Evolutionary conservation across 768 basidiomycete species (phyloP), one percentile per base, ranked within the genome.

Genomic region (Exidia glandulosa): DNA sequence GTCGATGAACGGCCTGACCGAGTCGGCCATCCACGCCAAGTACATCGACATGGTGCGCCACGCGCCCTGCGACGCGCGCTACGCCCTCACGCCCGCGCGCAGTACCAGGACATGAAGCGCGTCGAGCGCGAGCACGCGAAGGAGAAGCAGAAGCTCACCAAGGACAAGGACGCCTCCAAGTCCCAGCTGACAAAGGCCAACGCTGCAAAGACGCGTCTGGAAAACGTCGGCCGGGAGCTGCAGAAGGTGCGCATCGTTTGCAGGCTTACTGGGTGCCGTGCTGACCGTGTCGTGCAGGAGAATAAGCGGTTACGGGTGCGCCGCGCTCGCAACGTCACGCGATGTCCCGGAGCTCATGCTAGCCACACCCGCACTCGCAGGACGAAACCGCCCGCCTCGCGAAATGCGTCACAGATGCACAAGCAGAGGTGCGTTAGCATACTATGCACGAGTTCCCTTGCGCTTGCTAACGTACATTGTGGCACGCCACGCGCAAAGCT

Each of bases 131-230:
- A 92, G 68, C 87, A 92, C 67, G 85, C 90, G 41, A 93, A 90
- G 74, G 91, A 93, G 77, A 92, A 89, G 72, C 90, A 93, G 76
- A 93, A 93, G 68, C 77, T 93, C 32, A 77, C 82, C 56, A 93
- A 93, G 74, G 91, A 94, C 77, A 92, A 92, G 75, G 91, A 93
- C 73, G 83, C 88, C 64, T 90, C 90, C 58, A 93, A 92, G 71
- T 77, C 84, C 62, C 89, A 91, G 68, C 74, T 92, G 54, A 90
- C 88, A 7, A 94, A 94, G 71, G 85, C 88, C 33, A 92, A 90
- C 66, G 87, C 90, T 74, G 87, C 87, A 32, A 91, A 91, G 76
- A 81, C 84, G 33, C 92, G 88, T 75, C 90, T 93, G 80, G 91
- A 94, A 74, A 90, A 87, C 68, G 78, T 94, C 33, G 91, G 90